Evolutionary conservation across 177 flowering plant genomes (phyloP), one percentile per base, ranked within the genome.

Genomic region (Tripterygium wilfordii): DNA sequence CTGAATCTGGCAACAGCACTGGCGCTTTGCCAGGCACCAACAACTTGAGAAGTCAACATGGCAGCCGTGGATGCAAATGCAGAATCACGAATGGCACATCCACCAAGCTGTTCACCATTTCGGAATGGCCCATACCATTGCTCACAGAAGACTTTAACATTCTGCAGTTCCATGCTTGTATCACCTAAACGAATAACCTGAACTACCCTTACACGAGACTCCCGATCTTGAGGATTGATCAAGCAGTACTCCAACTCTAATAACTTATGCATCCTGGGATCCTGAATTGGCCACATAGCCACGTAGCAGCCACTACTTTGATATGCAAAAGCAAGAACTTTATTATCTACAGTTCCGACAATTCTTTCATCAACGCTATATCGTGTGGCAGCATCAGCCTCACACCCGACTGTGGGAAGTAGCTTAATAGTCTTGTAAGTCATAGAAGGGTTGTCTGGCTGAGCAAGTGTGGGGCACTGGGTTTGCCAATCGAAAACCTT

Each of bases 91-190:
- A 92, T 80, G 14, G 95, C 70, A 63, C 98, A 92, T 18, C 96
- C 98, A 50, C 99, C 99, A 8, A 88, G 67, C 49, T 80, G 88
- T 19, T 92, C 96, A 7, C 96, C 99, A 60, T 92, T 76, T 61
- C 88, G 81, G 61, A 82, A 92, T 3, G 96, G 96, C 5, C 99
- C 99, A 67, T 86, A 86, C 96, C 96, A 88, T 45, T 80, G 96
- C 75, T 88, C 96, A 28, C 82, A 42, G 38, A 86, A 92, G 2
- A 88, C 94, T 54, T 44, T 70, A 19, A 88, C 57, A 24, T 51
- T 56, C 47, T 60, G 47, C 61, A 86, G 47, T 19, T 42, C 56
- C 24, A 68, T 27, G 47, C 37, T 55, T 9, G 40, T 16, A 19
- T 62, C 56, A 26, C 67, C 77, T 8, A 70, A 42, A 25, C 60